Percentiles rank a stretch among this genome's conserved stretches.
Evolutionary conservation across 768 basidiomycete genomes (phyloP).

Genomic region (Candolleomyces eurysporus): DNA sequence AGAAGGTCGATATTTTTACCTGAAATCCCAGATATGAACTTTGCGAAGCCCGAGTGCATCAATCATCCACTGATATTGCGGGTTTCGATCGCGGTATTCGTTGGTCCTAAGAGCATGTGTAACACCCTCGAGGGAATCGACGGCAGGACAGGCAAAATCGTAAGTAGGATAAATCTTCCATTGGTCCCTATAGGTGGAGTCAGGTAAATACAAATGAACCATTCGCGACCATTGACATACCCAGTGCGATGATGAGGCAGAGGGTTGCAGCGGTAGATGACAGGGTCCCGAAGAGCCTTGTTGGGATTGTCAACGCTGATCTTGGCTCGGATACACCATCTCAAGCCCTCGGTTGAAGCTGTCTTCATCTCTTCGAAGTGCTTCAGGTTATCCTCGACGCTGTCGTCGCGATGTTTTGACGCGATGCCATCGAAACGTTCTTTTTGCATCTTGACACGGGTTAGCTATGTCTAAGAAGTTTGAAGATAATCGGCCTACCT

Average conservation of each 20-base stretch:
- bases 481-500: slow-evolving; percentile 39
- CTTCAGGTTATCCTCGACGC: slow-evolving; percentile 79
- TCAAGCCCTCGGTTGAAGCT: slow-evolving; percentile 75
- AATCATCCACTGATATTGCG: slow-evolving; percentile 97
- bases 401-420: slow-evolving; percentile 78
- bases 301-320: slow-evolving; percentile 94
- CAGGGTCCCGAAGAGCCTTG: slow-evolving; percentile 95
- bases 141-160: slow-evolving; percentile 96
- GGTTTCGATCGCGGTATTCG: slow-evolving; percentile 96
- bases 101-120: slow-evolving; percentile 97
- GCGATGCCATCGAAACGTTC: slow-evolving; percentile 89
- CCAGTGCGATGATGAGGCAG: slow-evolving; percentile 92
- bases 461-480: neutral
- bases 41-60: slow-evolving; percentile 74
- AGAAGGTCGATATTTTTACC: slow-evolving; percentile 38
- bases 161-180: slow-evolving; percentile 99
- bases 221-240: slow-evolving; percentile 36
- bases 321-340: slow-evolving; percentile 96
- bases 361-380: slow-evolving; percentile 87
- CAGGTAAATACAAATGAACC: neutral
- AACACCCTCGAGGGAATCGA: slow-evolving; percentile 94
- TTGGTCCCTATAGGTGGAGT: slow-evolving; percentile 54
- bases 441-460: slow-evolving; percentile 74
- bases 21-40: slow-evolving; percentile 96
- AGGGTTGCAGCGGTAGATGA: slow-evolving; percentile 90